These are phyloP conservation scores for Globisporangium echinulatum DNA, from an alignment of 352 stramenopile species.

Conservation along the genomic window DNA sequence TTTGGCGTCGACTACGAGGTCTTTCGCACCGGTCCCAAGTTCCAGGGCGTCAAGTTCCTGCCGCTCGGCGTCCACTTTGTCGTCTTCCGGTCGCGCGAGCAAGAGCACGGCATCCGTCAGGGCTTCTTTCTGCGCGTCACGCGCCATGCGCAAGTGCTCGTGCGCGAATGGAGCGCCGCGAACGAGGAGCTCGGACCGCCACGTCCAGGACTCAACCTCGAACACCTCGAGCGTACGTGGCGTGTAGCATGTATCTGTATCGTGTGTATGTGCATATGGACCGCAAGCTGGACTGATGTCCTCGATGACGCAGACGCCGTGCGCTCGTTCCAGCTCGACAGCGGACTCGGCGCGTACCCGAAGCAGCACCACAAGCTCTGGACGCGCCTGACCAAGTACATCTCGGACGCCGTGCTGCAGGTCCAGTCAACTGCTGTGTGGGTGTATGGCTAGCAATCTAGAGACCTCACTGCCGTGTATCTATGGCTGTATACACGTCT, in stretches of 20 bases:
- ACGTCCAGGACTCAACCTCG: slow-evolving; percentile 49
- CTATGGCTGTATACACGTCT: background rate
- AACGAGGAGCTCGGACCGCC: slow-evolving; percentile 68
- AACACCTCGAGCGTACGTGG: slow-evolving; percentile 63
- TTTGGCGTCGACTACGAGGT: slow-evolving; percentile 86
- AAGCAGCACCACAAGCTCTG: slow-evolving; percentile 72
- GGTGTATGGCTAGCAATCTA: too few relatives aligned
- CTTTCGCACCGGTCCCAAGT: slow-evolving; percentile 72
- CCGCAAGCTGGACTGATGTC: background rate
- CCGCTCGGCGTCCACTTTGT: slow-evolving; percentile 78
- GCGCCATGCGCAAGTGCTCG: slow-evolving; percentile 52
- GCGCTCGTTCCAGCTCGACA: slow-evolving; percentile 73
- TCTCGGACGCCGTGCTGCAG: slow-evolving; percentile 55
- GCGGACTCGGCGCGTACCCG: slow-evolving; percentile 69
- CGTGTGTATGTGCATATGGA: background rate
- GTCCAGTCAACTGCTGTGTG: slow-evolving; percentile 14
- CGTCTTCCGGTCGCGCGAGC: slow-evolving; percentile 67
- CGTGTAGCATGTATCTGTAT: background rate
- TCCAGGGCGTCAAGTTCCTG: slow-evolving; percentile 83
- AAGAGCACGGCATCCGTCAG: slow-evolving; percentile 77
- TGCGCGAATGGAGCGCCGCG: slow-evolving; percentile 69
- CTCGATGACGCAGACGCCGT: slow-evolving; percentile 35
- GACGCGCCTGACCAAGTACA: slow-evolving; percentile 61
- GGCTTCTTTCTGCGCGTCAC: slow-evolving; percentile 75
- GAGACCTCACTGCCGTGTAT: background rate